Base-by-base conservation (phyloP, 2,329 filamentous ascomycete species). In the Capronia coronata region DNA sequence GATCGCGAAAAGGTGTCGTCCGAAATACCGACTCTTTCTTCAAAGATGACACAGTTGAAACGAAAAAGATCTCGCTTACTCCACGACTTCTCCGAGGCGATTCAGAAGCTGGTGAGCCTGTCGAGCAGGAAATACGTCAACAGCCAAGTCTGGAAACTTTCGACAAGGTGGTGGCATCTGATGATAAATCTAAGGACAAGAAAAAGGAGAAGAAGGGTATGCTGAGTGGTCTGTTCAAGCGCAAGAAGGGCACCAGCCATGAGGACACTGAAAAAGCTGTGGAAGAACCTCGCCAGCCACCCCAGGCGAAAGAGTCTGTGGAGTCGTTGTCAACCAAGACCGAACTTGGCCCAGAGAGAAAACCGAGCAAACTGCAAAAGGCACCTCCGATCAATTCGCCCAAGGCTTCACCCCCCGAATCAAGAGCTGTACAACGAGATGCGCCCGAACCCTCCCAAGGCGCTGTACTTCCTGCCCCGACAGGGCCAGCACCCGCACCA, bases 1-100 rank as follows among this genome's bases (percentile, higher is more conserved):
- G 84, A 64, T 89, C 87, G 29, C 81, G 84, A 56, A 94, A 94
- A 60, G 89, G 89, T 35, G 91, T 86, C 18, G 78, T 95, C 38
- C 80, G 91, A 56, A 94, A 94, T 64, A 91, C 88, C 3, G 91
- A 97, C 68, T 95, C 91, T 1, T 96, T 97, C 74, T 96, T 96
- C 75, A 94, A 89, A 67, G 93, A 97, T 63, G 91, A 98, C 63
- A 88, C 81, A 25, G 85, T 88, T 30, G 93, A 97, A 68, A 96
- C 93, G 2, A 89, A 94, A 68, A 97, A 97, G 72, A 97, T 98
- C 59, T 94, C 90, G 0, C 78, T 98, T 38, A 98, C 93, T 2
- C 93, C 93, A 1, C 94, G 94, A 60, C 71, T 98, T 46, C 73
- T 97, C 34, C 83, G 91, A 35, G 91, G 97, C 59, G 90, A 96